Conservation (phyloP, 331 rosid species). For the Spiraea crenata region DNA sequence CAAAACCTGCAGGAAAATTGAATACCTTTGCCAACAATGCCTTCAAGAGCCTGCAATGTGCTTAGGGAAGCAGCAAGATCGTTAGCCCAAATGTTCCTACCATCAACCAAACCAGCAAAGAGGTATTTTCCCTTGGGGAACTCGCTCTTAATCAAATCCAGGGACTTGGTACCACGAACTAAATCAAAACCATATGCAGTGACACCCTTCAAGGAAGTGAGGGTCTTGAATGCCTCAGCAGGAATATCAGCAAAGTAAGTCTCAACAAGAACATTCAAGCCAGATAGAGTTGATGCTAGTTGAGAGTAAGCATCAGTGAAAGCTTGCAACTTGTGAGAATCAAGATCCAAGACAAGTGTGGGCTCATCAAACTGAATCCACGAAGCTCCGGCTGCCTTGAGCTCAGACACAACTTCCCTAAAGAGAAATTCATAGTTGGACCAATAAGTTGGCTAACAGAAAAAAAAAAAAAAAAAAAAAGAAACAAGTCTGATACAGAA, state of each 20-base stretch:
- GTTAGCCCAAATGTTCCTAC: conserved; percentile 99
- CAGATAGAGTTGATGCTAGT: conserved; percentile 67
- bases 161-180: conserved; percentile 79
- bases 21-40: conserved; percentile 84
- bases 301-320: conserved; percentile 73
- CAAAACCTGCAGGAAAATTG: conserved; percentile 8
- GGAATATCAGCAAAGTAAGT: conserved; percentile 95
- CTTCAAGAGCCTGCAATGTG: conserved; percentile 56
- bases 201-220: conserved; percentile 73
- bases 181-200: conserved; percentile 83
- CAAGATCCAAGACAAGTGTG: conserved; percentile 89
- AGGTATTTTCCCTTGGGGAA: conserved; percentile 81
- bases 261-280: conserved; percentile 73
- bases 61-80: conserved; percentile 70
- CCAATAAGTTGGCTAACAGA: conserved; percentile 20
- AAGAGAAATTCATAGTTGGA: conserved; percentile 12
- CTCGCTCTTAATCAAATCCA: conserved; percentile 67
- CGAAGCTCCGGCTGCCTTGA: conserved; percentile 94
- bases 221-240: conserved; percentile 84
- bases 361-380: conserved; percentile 97
- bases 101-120: conserved; percentile 97
- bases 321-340: conserved; percentile 68
- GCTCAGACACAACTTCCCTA: conserved; percentile 90
- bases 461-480: neutral
- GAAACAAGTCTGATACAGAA: neutral